A percentile compares a stretch with the other conserved stretches of the same genome.
Conservation (phyloP, 1,284 basidiomycete species). For the Amylostereum areolatum region DNA sequence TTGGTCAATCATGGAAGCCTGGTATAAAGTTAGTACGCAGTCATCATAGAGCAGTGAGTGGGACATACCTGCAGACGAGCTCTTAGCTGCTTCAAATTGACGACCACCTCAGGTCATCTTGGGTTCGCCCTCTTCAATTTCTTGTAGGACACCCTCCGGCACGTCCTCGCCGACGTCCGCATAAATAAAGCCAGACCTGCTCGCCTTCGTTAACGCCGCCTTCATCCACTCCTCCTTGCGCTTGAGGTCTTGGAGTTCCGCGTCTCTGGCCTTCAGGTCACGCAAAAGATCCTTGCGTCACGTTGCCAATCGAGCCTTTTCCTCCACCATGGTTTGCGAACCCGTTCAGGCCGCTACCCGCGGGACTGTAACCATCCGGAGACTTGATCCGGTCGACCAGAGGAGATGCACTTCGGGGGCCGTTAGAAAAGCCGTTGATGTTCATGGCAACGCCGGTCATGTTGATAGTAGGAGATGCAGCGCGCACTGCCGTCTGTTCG, state of each 20-base stretch:
- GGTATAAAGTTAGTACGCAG: background rate
- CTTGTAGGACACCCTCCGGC: constrained; percentile 27
- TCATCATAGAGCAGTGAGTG: constrained; percentile 6
- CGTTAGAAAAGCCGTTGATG: constrained; percentile 37
- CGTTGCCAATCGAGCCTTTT: constrained; percentile 58
- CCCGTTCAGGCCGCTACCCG: constrained; percentile 48
- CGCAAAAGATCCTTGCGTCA: constrained; percentile 71
- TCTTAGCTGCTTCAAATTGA: constrained; percentile 87
- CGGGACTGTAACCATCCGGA: constrained; percentile 24
- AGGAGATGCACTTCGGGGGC: constrained; percentile 58
- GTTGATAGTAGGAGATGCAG: constrained; percentile 49
- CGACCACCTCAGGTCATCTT: constrained; percentile 68
- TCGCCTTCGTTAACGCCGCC: constrained; percentile 73
- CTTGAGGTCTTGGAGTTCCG: constrained; percentile 73
- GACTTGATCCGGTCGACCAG: constrained; percentile 42
- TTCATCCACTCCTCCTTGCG: constrained; percentile 86
- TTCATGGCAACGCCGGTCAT: constrained; percentile 49
- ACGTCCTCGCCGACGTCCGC: constrained; percentile 33
- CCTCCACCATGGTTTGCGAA: constrained; percentile 29
- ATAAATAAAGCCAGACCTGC: constrained; percentile 78
- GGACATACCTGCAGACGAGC: constrained; percentile 78
- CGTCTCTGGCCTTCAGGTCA: constrained; percentile 76
- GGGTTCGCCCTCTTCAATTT: constrained; percentile 15
- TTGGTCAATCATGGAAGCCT: constrained; percentile 73
- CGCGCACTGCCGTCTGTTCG: constrained; percentile 39